These are phyloP conservation scores for Microcera coccophila DNA, from an alignment of 2,329 filamentous ascomycete genomes.

Conservation along the genomic window DNA sequence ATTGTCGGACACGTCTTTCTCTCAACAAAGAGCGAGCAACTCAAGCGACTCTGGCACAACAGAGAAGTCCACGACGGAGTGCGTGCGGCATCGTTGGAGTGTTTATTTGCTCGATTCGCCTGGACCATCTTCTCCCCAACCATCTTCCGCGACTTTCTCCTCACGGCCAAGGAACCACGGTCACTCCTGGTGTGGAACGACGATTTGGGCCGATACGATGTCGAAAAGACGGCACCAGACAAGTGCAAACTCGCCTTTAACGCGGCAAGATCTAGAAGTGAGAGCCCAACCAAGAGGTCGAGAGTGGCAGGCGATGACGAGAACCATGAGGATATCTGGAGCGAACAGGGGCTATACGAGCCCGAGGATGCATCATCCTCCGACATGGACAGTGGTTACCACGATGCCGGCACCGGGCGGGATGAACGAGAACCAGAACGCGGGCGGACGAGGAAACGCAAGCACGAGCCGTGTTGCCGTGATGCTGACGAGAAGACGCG, in stretches of 20 bases:
- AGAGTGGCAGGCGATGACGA: too few species aligned
- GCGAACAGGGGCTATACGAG: too few species aligned
- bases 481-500: too few species aligned
- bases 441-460: background rate
- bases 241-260: background rate
- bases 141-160: slow-evolving; percentile 6
- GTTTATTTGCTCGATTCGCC: slow-evolving; percentile 5
- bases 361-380: too few species aligned
- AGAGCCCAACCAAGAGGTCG: slow-evolving; percentile 3
- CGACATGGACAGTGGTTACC: background rate
- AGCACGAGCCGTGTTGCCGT: background rate
- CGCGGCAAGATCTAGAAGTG: slow-evolving; percentile 2
- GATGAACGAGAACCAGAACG: background rate
- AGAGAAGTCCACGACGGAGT: background rate
- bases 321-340: too few species aligned
- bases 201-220: background rate
- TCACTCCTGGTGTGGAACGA: slow-evolving; percentile 2
- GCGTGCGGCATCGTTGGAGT: slow-evolving; percentile 1
- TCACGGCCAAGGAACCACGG: background rate
- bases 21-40: background rate
- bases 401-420: background rate
- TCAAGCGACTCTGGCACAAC: background rate
- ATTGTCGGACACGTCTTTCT: slow-evolving; percentile 3
- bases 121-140: slow-evolving; percentile 6
- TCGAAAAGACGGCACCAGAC: background rate